Evolutionary conservation across 2,329 filamentous ascomycete genomes (phyloP).

Genomic region (Clarireedia paspali): DNA sequence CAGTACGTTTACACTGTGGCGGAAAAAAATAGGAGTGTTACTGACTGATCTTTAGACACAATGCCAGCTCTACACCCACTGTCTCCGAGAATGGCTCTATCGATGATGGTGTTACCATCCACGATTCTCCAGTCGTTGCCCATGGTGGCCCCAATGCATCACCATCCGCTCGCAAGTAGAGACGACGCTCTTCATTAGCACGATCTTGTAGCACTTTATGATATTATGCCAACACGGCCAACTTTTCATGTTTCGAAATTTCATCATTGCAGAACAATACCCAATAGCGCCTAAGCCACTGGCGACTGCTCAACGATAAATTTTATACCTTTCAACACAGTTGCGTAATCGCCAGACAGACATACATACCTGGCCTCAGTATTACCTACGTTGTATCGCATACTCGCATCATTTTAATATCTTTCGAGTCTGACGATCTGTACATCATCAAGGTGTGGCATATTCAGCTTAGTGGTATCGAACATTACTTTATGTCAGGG

Average conservation of each 20-base stretch:
- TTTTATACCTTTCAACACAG: slow-evolving; percentile 17
- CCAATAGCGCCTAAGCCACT: slow-evolving; percentile 13
- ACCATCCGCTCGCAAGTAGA: slow-evolving; percentile 26
- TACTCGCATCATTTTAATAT: slow-evolving; percentile 23
- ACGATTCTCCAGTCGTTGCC: slow-evolving; percentile 27
- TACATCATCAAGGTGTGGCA: slow-evolving; percentile 23
- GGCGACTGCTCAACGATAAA: slow-evolving; percentile 18
- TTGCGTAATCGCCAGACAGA: slow-evolving; percentile 24
- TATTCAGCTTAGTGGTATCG: slow-evolving; percentile 22
- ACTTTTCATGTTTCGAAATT: slow-evolving; percentile 8
- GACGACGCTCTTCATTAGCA: neutral
- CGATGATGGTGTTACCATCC: slow-evolving; percentile 27
- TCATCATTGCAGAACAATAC: slow-evolving; percentile 14
- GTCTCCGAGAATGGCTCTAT: slow-evolving; percentile 28
- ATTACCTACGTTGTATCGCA: slow-evolving; percentile 22
- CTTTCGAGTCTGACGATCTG: slow-evolving; percentile 24
- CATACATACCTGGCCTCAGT: slow-evolving; percentile 20
- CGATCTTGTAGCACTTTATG: slow-evolving; percentile 4
- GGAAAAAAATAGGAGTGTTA: neutral
- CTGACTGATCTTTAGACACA: slow-evolving; percentile 10
- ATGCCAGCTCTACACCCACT: slow-evolving; percentile 20
- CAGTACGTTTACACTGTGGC: slow-evolving; percentile 18
- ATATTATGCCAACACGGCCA: slow-evolving; percentile 11
- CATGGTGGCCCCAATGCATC: slow-evolving; percentile 19
- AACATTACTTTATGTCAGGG: slow-evolving; percentile 26